A percentile compares a stretch with the other conserved stretches of the same genome.
These are phyloP conservation scores for Draba incana DNA, from an alignment of 345 rosid genomes.

Conservation along the genomic window DNA sequence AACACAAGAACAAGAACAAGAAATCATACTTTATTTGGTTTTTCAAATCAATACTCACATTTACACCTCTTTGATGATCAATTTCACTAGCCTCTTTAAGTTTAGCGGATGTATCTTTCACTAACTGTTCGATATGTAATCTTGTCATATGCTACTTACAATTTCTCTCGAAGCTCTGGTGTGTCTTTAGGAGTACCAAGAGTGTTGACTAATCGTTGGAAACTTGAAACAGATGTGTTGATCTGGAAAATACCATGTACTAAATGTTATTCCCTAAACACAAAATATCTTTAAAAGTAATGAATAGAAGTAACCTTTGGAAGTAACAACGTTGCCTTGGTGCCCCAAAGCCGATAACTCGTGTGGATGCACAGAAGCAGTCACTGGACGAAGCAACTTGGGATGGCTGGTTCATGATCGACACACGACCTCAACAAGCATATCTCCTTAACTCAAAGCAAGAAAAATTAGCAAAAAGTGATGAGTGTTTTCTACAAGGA, in stretches of 20 bases:
- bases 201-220: conserved; percentile 89
- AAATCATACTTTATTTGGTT: neutral
- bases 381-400: conserved; percentile 47
- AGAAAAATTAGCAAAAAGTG: conserved; percentile 38
- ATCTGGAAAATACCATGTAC: conserved; percentile 64
- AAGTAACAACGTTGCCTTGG: conserved; percentile 53
- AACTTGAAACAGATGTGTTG: conserved; percentile 84
- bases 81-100: conserved; percentile 89
- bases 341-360: conserved; percentile 48
- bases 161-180: conserved; percentile 92
- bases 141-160: conserved; percentile 92
- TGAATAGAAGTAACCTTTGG: conserved; percentile 50
- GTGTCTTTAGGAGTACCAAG: conserved; percentile 97
- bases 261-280: neutral
- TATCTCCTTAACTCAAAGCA: conserved; percentile 40
- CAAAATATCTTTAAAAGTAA: neutral
- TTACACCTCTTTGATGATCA: conserved; percentile 78
- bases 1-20: conserved; percentile 2
- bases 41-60: conserved; percentile 45
- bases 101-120: conserved; percentile 90
- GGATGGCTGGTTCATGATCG: conserved; percentile 43
- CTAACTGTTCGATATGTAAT: conserved; percentile 77
- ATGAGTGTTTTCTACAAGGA: conserved; percentile 39
- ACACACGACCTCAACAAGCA: conserved; percentile 35
- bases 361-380: conserved; percentile 57